These are phyloP conservation scores for Xylariales sp. DNA, from an alignment of 2,329 filamentous ascomycete species.

Conservation along the genomic window DNA sequence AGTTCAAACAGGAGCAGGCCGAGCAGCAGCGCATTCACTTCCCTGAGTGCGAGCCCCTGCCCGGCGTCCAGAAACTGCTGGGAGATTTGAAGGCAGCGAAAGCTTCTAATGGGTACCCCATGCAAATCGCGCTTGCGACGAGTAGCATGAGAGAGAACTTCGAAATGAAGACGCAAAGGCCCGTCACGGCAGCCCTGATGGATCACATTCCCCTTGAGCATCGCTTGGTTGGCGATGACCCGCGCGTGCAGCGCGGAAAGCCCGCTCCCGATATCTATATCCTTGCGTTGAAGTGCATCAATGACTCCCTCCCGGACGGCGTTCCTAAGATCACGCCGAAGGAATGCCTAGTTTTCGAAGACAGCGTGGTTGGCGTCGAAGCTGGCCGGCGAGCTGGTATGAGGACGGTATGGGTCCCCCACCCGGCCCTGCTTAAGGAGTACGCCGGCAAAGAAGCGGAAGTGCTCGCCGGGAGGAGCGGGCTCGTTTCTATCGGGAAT, in stretches of 20 bases:
- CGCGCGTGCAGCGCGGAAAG: constrained; percentile 73
- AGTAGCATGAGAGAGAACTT: constrained; percentile 70
- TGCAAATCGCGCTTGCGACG: constrained; percentile 73
- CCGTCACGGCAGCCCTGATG: constrained; percentile 46
- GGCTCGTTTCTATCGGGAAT: constrained; percentile 45
- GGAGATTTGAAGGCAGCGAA: constrained; percentile 52
- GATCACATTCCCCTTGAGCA: constrained; percentile 63
- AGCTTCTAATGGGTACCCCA: constrained; percentile 38
- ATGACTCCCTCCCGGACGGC: constrained; percentile 62
- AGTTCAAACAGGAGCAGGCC: constrained; percentile 64
- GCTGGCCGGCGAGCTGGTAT: constrained; percentile 77
- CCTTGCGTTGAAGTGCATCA: constrained; percentile 73
- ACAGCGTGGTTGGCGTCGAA: constrained; percentile 78
- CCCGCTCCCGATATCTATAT: constrained; percentile 80
- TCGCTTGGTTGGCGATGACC: constrained; percentile 73
- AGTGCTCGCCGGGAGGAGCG: constrained; percentile 49
- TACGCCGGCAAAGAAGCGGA: constrained; percentile 49
- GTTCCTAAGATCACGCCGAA: constrained; percentile 65
- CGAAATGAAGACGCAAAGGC: constrained; percentile 66
- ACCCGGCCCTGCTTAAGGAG: constrained; percentile 63
- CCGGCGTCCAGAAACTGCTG: constrained; percentile 70
- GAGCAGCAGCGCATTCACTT: constrained; percentile 69
- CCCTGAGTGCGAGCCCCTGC: constrained; percentile 68
- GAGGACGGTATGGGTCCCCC: constrained; percentile 78
- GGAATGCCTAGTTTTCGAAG: constrained; percentile 81